A percentile compares a stretch with the other conserved stretches of the same genome.
phyloP scores from a whole-genome alignment of 2,329 filamentous ascomycete species.

The Raffaelea arxii region DNA sequence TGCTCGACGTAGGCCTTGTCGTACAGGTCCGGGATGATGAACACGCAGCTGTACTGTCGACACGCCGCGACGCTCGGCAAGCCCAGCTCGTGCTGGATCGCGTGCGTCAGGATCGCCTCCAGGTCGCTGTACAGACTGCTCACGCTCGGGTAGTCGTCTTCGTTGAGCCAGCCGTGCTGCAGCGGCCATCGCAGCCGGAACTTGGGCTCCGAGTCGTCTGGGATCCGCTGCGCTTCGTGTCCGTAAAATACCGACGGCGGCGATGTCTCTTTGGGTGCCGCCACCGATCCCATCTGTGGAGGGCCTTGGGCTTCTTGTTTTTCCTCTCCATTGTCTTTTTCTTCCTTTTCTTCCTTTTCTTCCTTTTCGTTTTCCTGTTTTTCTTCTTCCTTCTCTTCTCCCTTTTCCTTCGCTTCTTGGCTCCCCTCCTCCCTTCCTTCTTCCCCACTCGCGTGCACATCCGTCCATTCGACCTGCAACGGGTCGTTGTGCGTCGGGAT shows the following conservation, averaged over 20 bases:
- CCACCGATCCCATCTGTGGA: neutral
- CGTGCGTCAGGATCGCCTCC: slow-evolving; percentile 75
- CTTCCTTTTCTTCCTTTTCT: too few relatives aligned
- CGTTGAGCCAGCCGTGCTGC: slow-evolving; percentile 77
- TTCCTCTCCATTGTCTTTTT: too few relatives aligned
- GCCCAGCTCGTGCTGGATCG: slow-evolving; percentile 76
- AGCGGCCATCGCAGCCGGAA: slow-evolving; percentile 94
- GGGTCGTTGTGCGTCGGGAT: slow-evolving; percentile 95
- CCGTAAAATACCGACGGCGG: slow-evolving; percentile 63
- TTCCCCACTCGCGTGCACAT: slow-evolving; percentile 41
- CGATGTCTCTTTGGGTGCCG: slow-evolving; percentile 16
- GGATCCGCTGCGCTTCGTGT: slow-evolving; percentile 71
- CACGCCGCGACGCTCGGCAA: slow-evolving; percentile 70
- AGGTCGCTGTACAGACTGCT: slow-evolving; percentile 80
- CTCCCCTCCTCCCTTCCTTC: neutral
- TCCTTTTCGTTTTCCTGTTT: too few relatives aligned
- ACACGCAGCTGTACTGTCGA: slow-evolving; percentile 89
- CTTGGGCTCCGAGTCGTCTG: slow-evolving; percentile 77
- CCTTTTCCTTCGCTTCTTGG: neutral
- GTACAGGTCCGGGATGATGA: slow-evolving; percentile 93
- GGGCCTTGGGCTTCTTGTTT: neutral
- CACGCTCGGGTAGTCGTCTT: slow-evolving; percentile 73
- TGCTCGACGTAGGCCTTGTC: slow-evolving; percentile 87
- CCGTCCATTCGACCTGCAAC: slow-evolving; percentile 90
- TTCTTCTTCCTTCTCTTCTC: neutral